Conservation (phyloP, 2,329 filamentous ascomycete genomes). For the Akanthomyces muscarius region DNA sequence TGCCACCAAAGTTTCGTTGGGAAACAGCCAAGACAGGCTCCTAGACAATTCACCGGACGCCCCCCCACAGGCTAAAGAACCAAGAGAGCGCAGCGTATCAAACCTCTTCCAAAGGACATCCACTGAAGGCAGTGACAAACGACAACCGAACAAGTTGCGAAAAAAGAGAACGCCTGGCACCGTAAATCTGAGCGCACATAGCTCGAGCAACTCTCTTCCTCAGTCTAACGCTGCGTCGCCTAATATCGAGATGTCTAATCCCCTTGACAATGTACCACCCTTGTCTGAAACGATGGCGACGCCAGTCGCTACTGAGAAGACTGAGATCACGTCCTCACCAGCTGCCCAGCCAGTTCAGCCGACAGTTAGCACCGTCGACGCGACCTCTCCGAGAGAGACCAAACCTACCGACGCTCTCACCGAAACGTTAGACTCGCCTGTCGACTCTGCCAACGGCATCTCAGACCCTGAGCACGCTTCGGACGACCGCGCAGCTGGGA, state of each 20-base stretch:
- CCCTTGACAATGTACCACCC: constrained; percentile 36
- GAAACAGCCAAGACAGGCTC: constrained; percentile 47
- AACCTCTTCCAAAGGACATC: constrained; percentile 69
- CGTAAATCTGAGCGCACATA: constrained; percentile 81
- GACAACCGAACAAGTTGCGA: constrained; percentile 83
- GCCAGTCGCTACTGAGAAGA: constrained; percentile 18
- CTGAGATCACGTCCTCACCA: constrained; percentile 15
- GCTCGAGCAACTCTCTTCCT: constrained; percentile 73
- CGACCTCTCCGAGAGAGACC: neutral
- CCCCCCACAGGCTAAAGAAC: constrained; percentile 44
- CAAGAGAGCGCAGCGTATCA: constrained; percentile 64
- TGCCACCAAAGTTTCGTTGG: constrained; percentile 22
- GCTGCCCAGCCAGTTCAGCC: constrained; percentile 19
- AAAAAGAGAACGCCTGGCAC: constrained; percentile 79
- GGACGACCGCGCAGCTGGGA: constrained; percentile 49
- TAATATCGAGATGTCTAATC: constrained; percentile 41
- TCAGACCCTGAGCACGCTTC: constrained; percentile 69
- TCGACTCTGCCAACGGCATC: constrained; percentile 73
- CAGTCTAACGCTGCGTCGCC: constrained; percentile 45
- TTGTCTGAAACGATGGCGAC: constrained; percentile 21
- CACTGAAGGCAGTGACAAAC: constrained; percentile 54
- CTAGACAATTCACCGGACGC: constrained; percentile 39
- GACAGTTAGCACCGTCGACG: constrained; percentile 15
- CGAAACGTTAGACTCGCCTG: constrained; percentile 70
- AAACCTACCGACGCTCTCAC: constrained; percentile 46